Evolutionary conservation across 163 green algal genomes (phyloP), one percentile per base, ranked within the genome.

Genomic region (Prototheca wickerhamii): DNA sequence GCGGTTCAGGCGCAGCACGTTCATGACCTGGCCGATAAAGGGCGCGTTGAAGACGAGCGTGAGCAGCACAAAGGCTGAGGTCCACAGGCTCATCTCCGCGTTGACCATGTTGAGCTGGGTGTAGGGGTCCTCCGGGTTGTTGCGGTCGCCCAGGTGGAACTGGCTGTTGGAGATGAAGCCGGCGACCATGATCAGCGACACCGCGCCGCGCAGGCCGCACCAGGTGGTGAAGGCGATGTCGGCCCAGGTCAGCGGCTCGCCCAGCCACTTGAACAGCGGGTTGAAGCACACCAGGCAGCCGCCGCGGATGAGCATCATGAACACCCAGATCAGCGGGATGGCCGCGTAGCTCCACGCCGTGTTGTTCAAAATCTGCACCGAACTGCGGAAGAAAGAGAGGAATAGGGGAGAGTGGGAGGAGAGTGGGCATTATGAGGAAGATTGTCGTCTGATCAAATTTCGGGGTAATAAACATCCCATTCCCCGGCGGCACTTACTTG

Each of bases 41-140:
- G 84, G 78, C 15, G 75, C 84, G 70, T 91, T 91, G 69, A 96
- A 82, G 25, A 92, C 23, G 44, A 96, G 76, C n/a, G 87, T 96
- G 58, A 95, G 65, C 64, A 95, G 64, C 62, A 95, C 87, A 76
- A 94, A 94, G 32, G 80, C 76, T 15, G 79, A 71, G 1, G 85
- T 89, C 84, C 84, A 95, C 26, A 95, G 67, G 21, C 79, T 74
- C 7, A 93, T 84, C 75, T 91, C 76, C 21, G 76, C 66, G 50
- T 82, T 80, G 20, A 87, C 75, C n/a, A 30, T 26, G 31, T 65
- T 53, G 23, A 60, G 62, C 51, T 65, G 23, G 4, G 28, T 70
- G 29, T 68, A 63, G 3, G 62, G 18, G 32, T 78, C 58, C 2
- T 60, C 56, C 7, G 54, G 26, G 54, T 77, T 65, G 60, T 61